Percentiles rank a stretch among this genome's conserved stretches.
These are phyloP conservation scores for Alternaria alternata DNA, from an alignment of 2,329 filamentous ascomycete species.

Conservation along the genomic window DNA sequence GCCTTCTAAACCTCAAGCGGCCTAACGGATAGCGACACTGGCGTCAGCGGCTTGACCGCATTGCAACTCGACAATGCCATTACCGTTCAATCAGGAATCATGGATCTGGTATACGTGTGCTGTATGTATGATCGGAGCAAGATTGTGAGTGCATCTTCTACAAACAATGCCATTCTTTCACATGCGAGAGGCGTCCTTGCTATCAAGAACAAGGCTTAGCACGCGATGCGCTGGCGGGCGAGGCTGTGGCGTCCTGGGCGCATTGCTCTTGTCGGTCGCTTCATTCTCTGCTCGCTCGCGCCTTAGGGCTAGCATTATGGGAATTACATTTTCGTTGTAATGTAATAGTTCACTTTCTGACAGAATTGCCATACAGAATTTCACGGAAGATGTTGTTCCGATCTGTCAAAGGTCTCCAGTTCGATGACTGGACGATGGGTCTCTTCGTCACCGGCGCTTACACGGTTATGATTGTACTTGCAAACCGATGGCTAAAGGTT, in stretches of 20 bases:
- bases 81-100: slow-evolving; percentile 52
- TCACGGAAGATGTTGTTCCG: slow-evolving; percentile 58
- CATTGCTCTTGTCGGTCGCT: neutral
- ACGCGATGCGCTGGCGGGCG: neutral
- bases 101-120: slow-evolving; percentile 59
- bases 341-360: slow-evolving; percentile 1
- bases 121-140: slow-evolving; percentile 50
- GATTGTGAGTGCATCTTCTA: slow-evolving; percentile 50
- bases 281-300: neutral
- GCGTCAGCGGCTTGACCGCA: slow-evolving; percentile 4
- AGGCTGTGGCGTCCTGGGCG: neutral
- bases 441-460: slow-evolving; percentile 59
- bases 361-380: slow-evolving; percentile 37
- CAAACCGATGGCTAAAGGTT: slow-evolving; percentile 54
- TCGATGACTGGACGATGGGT: slow-evolving; percentile 66
- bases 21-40: slow-evolving; percentile 24
- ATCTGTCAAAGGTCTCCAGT: slow-evolving; percentile 58
- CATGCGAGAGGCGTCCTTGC: neutral
- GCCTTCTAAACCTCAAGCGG: slow-evolving; percentile 15
- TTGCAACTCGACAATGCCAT: slow-evolving; percentile 22
- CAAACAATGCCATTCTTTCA: neutral
- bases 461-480: slow-evolving; percentile 59
- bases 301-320: neutral
- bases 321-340: neutral
- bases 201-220: slow-evolving; percentile 4